Base-by-base conservation (phyloP, 768 basidiomycete genomes). In the Suillus variegatus region DNA sequence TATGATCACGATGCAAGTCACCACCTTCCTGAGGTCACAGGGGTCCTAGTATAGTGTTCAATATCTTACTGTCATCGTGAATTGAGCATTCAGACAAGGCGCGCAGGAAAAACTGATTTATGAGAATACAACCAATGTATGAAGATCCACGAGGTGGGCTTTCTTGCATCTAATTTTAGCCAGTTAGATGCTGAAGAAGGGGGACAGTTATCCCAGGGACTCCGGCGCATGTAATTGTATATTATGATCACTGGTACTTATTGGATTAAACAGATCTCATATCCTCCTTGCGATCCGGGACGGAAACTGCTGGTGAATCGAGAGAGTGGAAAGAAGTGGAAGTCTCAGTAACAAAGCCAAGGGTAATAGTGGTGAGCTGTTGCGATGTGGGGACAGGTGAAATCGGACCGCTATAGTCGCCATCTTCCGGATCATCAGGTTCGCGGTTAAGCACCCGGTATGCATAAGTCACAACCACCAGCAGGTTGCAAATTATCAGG, bases 331-430 rank as follows among this genome's bases (percentile, higher is more conserved):
- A 18, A 28, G 41, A 32, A 43, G 41, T 3, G 6, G 25, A 32
- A 32, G 18, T 43, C 10, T 13, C 41, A 8, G 41, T 13, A 8
- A 18, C 9, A 10, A 25, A 18, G 38, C 9, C 6, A 6, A 60
- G 28, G 10, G 5, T 6, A 32, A 77, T 65, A 46, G 76, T 77
- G 10, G 75, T 76, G 18, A 76, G 74, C 10, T 47, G 57, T 46
- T 46, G 41, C 6, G 63, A 43, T 41, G 25, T 6, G 9, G 28
- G 0, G 9, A 18, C 9, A 20, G 28, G 18, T 32, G 28, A 16
- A 32, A 18, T 35, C 32, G 38, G 18, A 35, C 44, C 25, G 28
- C 62, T 67, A 54, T 62, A 67, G 58, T 65, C 65, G 32, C 65
- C 70, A 20, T 67, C 67, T 22, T 69, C 58, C 22, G 22, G 41